Conservation (phyloP, 1,284 basidiomycete genomes). For the Cutaneotrichosporon dermatis region DNA sequence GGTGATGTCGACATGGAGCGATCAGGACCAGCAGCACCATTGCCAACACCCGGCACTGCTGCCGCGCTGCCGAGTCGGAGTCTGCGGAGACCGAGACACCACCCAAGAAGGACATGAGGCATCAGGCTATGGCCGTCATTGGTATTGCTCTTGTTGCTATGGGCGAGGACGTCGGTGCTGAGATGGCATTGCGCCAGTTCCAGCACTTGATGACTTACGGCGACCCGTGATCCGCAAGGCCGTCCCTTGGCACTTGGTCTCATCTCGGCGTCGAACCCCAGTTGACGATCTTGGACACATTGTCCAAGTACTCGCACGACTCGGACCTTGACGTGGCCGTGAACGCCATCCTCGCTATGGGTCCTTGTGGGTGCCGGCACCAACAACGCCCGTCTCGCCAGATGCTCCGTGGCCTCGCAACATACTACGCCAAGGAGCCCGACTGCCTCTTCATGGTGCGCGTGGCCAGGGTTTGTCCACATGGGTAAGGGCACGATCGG, state of each 20-base stretch:
- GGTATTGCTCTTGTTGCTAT: constrained; percentile 93
- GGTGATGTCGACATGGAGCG: constrained; percentile 31
- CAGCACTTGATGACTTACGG: constrained; percentile 99
- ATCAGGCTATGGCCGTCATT: constrained; percentile 90
- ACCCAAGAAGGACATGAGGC: constrained; percentile 65
- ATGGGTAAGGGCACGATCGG: constrained; percentile 99
- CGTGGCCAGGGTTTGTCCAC: constrained; percentile 95
- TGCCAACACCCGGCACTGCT: constrained; percentile 10
- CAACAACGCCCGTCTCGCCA: constrained; percentile 97
- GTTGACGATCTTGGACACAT: constrained; percentile 90
- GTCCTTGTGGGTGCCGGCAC: constrained; percentile 94
- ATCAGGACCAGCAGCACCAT: constrained; percentile 4
- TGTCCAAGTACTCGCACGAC: constrained; percentile 99
- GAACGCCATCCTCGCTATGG: constrained; percentile 99
- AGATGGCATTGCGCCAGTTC: constrained; percentile 93
- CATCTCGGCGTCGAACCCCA: constrained; percentile 94
- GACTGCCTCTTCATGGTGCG: constrained; percentile 97
- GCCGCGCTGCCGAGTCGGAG: constrained; percentile 8
- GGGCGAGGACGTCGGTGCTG: constrained; percentile 96
- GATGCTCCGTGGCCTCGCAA: constrained; percentile 93
- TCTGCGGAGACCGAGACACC: constrained; percentile 11
- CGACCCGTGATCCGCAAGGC: constrained; percentile 88
- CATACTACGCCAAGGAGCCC: constrained; percentile 96
- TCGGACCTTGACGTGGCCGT: constrained; percentile 92
- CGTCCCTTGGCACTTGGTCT: constrained; percentile 93